phyloP scores from a whole-genome alignment of 2,329 filamentous ascomycete species.

The Botrytis byssoidea region DNA sequence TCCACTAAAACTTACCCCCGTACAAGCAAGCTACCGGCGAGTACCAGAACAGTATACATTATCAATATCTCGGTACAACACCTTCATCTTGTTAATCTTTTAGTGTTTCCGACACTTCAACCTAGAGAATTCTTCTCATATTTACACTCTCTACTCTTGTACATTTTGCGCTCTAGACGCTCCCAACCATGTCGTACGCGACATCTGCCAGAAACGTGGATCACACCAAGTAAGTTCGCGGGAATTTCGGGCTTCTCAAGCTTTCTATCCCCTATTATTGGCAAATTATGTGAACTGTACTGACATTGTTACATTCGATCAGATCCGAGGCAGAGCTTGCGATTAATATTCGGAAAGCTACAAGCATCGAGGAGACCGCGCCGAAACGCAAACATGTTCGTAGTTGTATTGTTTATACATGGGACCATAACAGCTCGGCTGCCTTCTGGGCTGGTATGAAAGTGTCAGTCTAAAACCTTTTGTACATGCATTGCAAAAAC shows the following conservation, averaged over 20 bases:
- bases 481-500: not conserved
- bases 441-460: constrained; percentile 99
- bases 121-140: not conserved
- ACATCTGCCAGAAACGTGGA: constrained; percentile 39
- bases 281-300: constrained; percentile 14
- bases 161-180: constrained; percentile 28
- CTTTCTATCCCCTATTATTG: constrained; percentile 6
- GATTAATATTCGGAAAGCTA: constrained; percentile 70
- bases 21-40: constrained; percentile 7
- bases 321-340: constrained; percentile 68
- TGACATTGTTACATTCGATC: constrained; percentile 23
- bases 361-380: constrained; percentile 65
- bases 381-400: constrained; percentile 90
- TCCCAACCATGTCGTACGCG: constrained; percentile 30
- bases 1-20: constrained; percentile 21
- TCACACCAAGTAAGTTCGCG: constrained; percentile 37
- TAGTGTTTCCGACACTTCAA: constrained; percentile 1
- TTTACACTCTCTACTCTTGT: constrained; percentile 7
- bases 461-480: constrained; percentile 62
- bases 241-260: constrained; percentile 19
- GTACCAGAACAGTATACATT: not conserved
- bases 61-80: constrained; percentile 10
- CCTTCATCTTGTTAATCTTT: not conserved
- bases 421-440: constrained; percentile 94
- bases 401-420: constrained; percentile 96